A percentile compares a stretch with the other conserved stretches of the same genome.
These are phyloP conservation scores for Diaporthe helianthi DNA, from an alignment of 2,329 filamentous ascomycete species.

Conservation along the genomic window DNA sequence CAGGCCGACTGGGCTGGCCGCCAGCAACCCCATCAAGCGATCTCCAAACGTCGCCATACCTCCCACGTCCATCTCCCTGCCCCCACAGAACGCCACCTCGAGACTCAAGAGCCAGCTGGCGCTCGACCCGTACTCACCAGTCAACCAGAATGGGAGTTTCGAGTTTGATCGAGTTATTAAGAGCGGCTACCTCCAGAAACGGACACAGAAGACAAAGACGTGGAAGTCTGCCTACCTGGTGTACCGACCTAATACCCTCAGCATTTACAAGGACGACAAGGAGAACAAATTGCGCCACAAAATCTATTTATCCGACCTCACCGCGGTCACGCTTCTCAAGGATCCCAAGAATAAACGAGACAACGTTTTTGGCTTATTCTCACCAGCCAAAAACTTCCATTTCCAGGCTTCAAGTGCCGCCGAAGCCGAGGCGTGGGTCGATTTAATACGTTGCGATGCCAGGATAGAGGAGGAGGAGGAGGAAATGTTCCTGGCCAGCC, in stretches of 20 bases:
- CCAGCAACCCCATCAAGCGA: slow-evolving; percentile 34
- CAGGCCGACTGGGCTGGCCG: slow-evolving; percentile 37
- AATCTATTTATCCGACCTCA: slow-evolving; percentile 86
- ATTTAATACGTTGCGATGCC: slow-evolving; percentile 78
- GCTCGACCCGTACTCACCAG: slow-evolving; percentile 77
- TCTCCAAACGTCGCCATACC: slow-evolving; percentile 34
- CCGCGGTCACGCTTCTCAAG: slow-evolving; percentile 86
- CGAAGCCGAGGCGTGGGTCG: slow-evolving; percentile 87
- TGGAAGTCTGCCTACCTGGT: slow-evolving; percentile 94
- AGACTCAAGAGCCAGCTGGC: slow-evolving; percentile 54
- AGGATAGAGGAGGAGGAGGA: slow-evolving; percentile 89
- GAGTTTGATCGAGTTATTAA: slow-evolving; percentile 95
- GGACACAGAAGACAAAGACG: slow-evolving; percentile 92
- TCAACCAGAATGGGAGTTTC: slow-evolving; percentile 95
- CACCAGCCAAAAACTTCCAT: slow-evolving; percentile 88
- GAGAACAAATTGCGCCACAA: slow-evolving; percentile 90
- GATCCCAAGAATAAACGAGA: slow-evolving; percentile 87
- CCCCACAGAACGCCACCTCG: slow-evolving; percentile 40
- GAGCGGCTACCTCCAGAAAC: slow-evolving; percentile 83
- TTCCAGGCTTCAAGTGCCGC: slow-evolving; percentile 76
- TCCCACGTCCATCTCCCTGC: slow-evolving; percentile 39
- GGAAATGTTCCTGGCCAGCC: slow-evolving; percentile 77
- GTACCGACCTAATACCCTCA: slow-evolving; percentile 86
- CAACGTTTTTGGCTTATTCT: slow-evolving; percentile 92
- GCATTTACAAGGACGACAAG: slow-evolving; percentile 90